These are phyloP conservation scores for Hyphopichia homilentoma DNA, from an alignment of 805 yeast genomes.

Conservation along the genomic window DNA sequence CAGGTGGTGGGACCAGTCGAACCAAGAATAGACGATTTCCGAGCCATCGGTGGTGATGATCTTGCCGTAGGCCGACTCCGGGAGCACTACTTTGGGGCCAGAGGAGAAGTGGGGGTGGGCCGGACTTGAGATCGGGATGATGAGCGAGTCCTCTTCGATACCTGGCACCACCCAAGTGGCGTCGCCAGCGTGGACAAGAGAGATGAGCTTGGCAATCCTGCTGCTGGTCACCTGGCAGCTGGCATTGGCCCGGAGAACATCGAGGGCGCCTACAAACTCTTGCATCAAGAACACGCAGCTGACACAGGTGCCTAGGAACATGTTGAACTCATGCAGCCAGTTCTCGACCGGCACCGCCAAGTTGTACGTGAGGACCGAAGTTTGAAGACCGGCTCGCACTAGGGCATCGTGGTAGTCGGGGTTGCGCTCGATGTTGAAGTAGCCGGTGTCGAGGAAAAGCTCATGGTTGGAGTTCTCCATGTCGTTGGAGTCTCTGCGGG, in stretches of 20 bases:
- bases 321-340: slow-evolving; percentile 23
- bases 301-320: slow-evolving; percentile 31
- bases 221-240: slow-evolving; percentile 13
- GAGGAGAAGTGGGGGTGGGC: slow-evolving; percentile 26
- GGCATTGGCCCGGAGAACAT: slow-evolving; percentile 15
- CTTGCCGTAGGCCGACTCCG: slow-evolving; percentile 19
- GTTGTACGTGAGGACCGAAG: slow-evolving; percentile 7
- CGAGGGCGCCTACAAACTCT: slow-evolving; percentile 21
- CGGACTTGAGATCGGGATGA: slow-evolving; percentile 21
- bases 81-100: slow-evolving; percentile 13
- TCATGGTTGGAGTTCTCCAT: slow-evolving; percentile 9
- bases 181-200: slow-evolving; percentile 28
- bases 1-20: slow-evolving; percentile 49
- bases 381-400: slow-evolving; percentile 21
- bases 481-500: slow-evolving; percentile 18
- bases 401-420: slow-evolving; percentile 32
- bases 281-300: slow-evolving; percentile 22
- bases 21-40: slow-evolving; percentile 38
- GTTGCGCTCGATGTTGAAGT: slow-evolving; percentile 18
- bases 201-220: slow-evolving; percentile 26
- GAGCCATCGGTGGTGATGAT: slow-evolving; percentile 3
- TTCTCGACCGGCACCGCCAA: too few relatives aligned
- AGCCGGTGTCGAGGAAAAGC: slow-evolving; percentile 30
- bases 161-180: slow-evolving; percentile 22
- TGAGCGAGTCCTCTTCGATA: slow-evolving; percentile 15